phyloP scores from a whole-genome alignment of 2,329 filamentous ascomycete genomes.

The Teratosphaeria destructans region DNA sequence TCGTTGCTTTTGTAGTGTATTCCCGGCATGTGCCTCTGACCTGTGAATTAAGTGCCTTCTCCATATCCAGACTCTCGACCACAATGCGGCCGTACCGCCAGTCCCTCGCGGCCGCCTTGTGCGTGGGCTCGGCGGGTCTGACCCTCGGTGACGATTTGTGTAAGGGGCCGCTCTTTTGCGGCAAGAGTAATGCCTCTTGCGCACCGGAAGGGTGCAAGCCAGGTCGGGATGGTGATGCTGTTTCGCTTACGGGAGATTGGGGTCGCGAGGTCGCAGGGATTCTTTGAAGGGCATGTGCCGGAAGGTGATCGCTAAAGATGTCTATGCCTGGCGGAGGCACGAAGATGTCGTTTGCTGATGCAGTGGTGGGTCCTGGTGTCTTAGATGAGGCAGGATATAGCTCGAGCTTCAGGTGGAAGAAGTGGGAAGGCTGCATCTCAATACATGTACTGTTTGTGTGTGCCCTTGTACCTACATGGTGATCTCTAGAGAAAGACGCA shows the following conservation, averaged over 20 bases:
- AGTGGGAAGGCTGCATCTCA: not conserved
- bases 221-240: conserved; percentile 1
- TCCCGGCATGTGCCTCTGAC: conserved; percentile 52
- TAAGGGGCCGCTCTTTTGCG: conserved; percentile 24
- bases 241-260: conserved; percentile 4
- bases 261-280: conserved; percentile 20
- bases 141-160: conserved; percentile 27
- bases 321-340: conserved; percentile 32
- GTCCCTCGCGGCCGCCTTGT: conserved; percentile 49
- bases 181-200: conserved; percentile 24
- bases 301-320: conserved; percentile 36
- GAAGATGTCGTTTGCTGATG: conserved; percentile 21
- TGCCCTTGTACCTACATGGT: not conserved
- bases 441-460: not conserved
- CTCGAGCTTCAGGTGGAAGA: conserved; percentile 51
- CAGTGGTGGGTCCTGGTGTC: conserved; percentile 1
- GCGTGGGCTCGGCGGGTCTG: conserved; percentile 27
- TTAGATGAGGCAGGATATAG: conserved; percentile 35
- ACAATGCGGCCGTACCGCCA: conserved; percentile 73
- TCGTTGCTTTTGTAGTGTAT: conserved; percentile 69
- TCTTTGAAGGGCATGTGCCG: conserved; percentile 30
- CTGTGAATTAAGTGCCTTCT: conserved; percentile 22
- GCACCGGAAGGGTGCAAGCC: conserved; percentile 8
- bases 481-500: not conserved
- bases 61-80: conserved; percentile 73